Base-by-base conservation (phyloP, 2,329 filamentous ascomycete species). In the Hymenoscyphus salicellus region DNA sequence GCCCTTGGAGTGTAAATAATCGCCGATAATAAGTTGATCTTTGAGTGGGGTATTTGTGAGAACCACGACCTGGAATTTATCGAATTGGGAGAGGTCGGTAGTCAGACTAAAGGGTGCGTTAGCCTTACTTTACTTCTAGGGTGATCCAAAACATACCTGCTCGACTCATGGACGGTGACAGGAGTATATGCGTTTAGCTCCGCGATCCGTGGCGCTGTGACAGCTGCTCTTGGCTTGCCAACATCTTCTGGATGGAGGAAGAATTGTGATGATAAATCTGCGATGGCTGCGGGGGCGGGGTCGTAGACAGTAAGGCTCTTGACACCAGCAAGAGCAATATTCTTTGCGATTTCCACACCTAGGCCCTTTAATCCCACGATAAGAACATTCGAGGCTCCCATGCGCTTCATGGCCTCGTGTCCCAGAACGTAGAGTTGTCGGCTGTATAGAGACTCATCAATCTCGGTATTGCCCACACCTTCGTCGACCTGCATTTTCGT, bases 301-400 rank as follows among this genome's bases (percentile, higher is more conserved):
- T 99, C 95, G 82, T 93, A 92, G 63, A 99, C 85, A 1, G 94
- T 95, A 71, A 99, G 82, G 75, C 93, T 97, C 84, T 99, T 99
- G 80, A 99, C 95, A 77, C 95, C 95, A 72, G 95, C 95, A 72
- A 99, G 89, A 66, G 95, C 95, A 75, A 99, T 92, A 75, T 99
- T 99, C 85, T 99, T 99, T 75, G 95, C 94, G 73, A 99, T 95
- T 80, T 99, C 95, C 63, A 97, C 94, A 81, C 95, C 95, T 49
- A 99, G 86, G 60, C 95, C 95, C 78, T 95, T 94, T 71, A 98
- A 82, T 69, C 95, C 95, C 68, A 94, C 90, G 63, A 99, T 84
- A 61, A 99, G 90, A 66, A 99, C 86, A 76, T 98, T 96, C 63
- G 95, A 98, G 67, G 93, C 91, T 75, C 93, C 87, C 95, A 99